phyloP scores from a whole-genome alignment of 208 protist genomes.

The Trypanosoma lewisi region DNA sequence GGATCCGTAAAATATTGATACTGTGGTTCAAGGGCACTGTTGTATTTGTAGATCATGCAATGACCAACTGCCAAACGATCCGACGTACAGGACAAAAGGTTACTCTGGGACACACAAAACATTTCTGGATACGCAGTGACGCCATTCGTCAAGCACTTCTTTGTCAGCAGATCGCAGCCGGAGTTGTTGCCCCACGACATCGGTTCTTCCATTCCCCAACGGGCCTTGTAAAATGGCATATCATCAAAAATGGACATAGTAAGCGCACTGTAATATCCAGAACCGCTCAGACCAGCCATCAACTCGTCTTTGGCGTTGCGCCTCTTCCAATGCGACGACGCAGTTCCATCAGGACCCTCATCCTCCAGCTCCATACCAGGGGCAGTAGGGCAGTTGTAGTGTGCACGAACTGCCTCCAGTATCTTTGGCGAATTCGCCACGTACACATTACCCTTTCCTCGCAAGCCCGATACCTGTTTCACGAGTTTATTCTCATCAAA shows the following conservation, averaged over 20 bases:
- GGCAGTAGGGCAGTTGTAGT: constrained; percentile 47
- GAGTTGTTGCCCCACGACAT: constrained; percentile 79
- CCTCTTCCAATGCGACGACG: constrained; percentile 85
- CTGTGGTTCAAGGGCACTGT: background rate
- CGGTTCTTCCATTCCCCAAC: constrained; percentile 55
- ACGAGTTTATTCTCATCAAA: constrained; percentile 7
- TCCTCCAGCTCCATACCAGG: constrained; percentile 77
- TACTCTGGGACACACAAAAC: constrained; percentile 33
- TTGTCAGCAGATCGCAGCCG: too few species aligned
- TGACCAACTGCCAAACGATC: constrained; percentile 26
- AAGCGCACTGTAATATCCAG: constrained; percentile 56
- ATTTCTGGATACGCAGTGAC: constrained; percentile 37
- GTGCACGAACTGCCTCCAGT: constrained; percentile 27
- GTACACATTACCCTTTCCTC: background rate
- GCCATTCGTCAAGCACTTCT: constrained; percentile 27
- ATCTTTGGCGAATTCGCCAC: constrained; percentile 26
- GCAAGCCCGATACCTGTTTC: background rate
- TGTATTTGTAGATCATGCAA: constrained; percentile 21
- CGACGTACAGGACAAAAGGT: background rate
- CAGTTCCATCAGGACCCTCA: constrained; percentile 37
- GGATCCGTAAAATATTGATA: constrained; percentile 46
- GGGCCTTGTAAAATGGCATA: constrained; percentile 74
- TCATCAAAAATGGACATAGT: constrained; percentile 85
- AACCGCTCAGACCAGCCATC: constrained; percentile 47
- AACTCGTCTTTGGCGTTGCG: constrained; percentile 79